Percentiles rank a stretch among this genome's conserved stretches.
Conservation (phyloP, 371 early-diverging fungal species). For the Zychaea mexicana region DNA sequence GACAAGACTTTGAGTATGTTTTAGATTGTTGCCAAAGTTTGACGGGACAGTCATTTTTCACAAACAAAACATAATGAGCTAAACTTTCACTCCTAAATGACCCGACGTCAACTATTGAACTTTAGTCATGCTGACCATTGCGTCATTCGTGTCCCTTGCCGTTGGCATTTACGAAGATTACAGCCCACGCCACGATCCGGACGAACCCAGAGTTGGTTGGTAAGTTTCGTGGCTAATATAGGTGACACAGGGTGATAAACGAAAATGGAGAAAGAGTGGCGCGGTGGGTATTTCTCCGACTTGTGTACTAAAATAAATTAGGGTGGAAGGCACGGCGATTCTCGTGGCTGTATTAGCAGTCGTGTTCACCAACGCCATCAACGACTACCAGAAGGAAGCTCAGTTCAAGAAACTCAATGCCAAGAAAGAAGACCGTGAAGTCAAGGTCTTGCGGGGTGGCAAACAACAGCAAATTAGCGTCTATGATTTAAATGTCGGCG, state of each 20-base stretch:
- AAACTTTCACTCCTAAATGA: no score
- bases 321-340: constrained; percentile 91
- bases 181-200: constrained; percentile 57
- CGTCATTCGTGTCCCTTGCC: constrained; percentile 76
- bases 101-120: no score
- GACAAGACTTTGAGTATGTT: constrained; percentile 67
- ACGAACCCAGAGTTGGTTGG: constrained; percentile 72
- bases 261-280: no score
- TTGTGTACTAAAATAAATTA: constrained; percentile 16
- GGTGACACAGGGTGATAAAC: no score
- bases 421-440: constrained; percentile 87
- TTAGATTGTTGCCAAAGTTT: neutral
- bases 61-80: no score
- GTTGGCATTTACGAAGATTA: constrained; percentile 77
- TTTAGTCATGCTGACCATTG: constrained; percentile 68
- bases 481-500: constrained; percentile 87
- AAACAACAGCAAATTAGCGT: constrained; percentile 82
- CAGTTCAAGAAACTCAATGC: constrained; percentile 93
- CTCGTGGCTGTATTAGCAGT: constrained; percentile 89
- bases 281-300: neutral
- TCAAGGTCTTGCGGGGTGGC: constrained; percentile 80
- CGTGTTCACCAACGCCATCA: constrained; percentile 90
- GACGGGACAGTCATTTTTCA: no score
- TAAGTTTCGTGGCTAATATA: constrained; percentile 23
- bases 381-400: constrained; percentile 94